phyloP scores from a whole-genome alignment of 2,329 filamentous ascomycete species.

The Tympanopsis confertula region DNA sequence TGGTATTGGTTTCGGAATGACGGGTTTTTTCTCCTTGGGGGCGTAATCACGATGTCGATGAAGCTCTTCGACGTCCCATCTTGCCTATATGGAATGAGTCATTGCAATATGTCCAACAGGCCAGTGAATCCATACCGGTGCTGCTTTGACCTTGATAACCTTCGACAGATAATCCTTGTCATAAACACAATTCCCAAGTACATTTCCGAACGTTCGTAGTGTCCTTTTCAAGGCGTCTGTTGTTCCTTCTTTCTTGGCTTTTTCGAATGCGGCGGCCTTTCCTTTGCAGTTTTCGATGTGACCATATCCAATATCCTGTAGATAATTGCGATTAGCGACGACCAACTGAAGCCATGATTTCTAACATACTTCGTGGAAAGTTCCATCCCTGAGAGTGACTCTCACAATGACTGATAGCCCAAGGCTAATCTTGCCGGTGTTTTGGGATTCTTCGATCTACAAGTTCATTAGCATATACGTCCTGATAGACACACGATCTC shows the following conservation, averaged over 20 bases:
- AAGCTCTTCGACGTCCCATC: conserved; percentile 68
- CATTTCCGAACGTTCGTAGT: conserved; percentile 84
- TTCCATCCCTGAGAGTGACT: conserved; percentile 81
- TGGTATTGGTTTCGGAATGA: not conserved
- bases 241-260: conserved; percentile 95
- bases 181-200: conserved; percentile 96
- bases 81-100: conserved; percentile 24
- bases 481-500: not conserved
- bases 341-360: too few species aligned
- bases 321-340: too few species aligned
- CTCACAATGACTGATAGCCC: conserved; percentile 84
- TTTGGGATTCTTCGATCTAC: conserved; percentile 62
- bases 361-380: conserved; percentile 56
- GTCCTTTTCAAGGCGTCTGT: conserved; percentile 89
- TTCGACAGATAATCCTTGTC: conserved; percentile 87
- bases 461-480: not conserved
- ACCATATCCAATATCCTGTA: conserved; percentile 87
- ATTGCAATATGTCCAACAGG: too few species aligned
- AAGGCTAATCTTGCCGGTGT: conserved; percentile 68
- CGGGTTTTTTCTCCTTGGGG: conserved; percentile 41
- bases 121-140: conserved; percentile 39
- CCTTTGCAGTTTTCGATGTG: conserved; percentile 92
- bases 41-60: conserved; percentile 68
- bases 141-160: conserved; percentile 79
- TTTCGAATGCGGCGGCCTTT: conserved; percentile 92